phyloP scores from a whole-genome alignment of 2,329 filamentous ascomycete genomes.

The Exophiala calicioides region DNA sequence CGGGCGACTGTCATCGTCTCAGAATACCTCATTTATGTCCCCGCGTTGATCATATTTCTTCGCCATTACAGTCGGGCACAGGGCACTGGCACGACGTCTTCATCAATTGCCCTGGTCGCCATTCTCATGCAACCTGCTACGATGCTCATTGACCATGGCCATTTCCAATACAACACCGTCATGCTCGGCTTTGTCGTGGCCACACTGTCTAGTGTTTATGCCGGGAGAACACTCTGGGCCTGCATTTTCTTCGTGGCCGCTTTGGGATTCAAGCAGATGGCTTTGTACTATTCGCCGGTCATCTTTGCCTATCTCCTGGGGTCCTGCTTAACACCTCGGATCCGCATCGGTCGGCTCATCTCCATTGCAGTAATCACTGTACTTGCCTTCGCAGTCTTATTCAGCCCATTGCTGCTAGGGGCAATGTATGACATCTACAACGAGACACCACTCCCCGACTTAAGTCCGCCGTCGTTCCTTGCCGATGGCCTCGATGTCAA shows the following conservation, averaged over 20 bases:
- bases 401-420: constrained; percentile 73
- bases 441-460: constrained; percentile 62
- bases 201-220: constrained; percentile 83
- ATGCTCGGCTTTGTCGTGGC: constrained; percentile 92
- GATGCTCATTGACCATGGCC: constrained; percentile 91
- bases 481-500: constrained; percentile 63
- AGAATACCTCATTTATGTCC: constrained; percentile 87
- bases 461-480: constrained; percentile 63
- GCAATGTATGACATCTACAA: constrained; percentile 67
- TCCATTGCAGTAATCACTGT: constrained; percentile 74
- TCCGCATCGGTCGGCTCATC: constrained; percentile 68
- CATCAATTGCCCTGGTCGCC: constrained; percentile 80
- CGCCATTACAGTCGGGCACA: constrained; percentile 76
- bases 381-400: constrained; percentile 70
- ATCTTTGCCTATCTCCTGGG: constrained; percentile 91
- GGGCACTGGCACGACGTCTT: constrained; percentile 77
- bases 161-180: constrained; percentile 97
- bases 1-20: constrained; percentile 85
- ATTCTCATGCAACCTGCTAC: constrained; percentile 89
- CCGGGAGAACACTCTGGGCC: constrained; percentile 81
- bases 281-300: constrained; percentile 90
- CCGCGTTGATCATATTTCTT: constrained; percentile 81
- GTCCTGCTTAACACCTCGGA: constrained; percentile 73
- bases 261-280: constrained; percentile 99
- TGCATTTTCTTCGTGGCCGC: constrained; percentile 91